A percentile compares a stretch with the other conserved stretches of the same genome.
These are phyloP conservation scores for Trichophyton equinum DNA, from an alignment of 2,329 filamentous ascomycete genomes.

Conservation along the genomic window DNA sequence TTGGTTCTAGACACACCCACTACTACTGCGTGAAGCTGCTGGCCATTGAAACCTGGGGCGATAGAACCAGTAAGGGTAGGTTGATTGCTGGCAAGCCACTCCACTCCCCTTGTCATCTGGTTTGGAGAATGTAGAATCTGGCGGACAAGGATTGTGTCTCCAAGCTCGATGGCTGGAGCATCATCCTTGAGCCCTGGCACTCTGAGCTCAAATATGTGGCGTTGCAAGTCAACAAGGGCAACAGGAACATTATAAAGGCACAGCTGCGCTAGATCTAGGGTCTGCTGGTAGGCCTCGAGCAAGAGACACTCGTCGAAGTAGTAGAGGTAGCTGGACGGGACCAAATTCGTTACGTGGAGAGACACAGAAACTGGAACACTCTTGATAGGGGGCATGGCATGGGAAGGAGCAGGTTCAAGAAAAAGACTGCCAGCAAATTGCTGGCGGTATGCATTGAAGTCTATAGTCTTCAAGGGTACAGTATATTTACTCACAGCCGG, in stretches of 20 bases:
- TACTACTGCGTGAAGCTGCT: constrained; percentile 17
- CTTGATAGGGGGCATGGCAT: constrained; percentile 11
- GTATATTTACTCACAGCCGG: constrained; percentile 13
- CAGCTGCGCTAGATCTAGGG: constrained; percentile 12
- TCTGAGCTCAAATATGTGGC: constrained; percentile 15
- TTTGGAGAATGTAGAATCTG: constrained; percentile 17
- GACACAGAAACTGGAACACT: constrained; percentile 8
- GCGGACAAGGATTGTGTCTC: constrained; percentile 18
- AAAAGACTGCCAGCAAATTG: constrained; percentile 15
- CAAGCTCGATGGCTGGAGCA: constrained; percentile 16
- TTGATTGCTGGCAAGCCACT: constrained; percentile 14
- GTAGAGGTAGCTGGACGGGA: constrained; percentile 12
- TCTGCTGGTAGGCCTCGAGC: constrained; percentile 15
- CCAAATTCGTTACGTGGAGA: constrained; percentile 8
- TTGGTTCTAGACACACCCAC: constrained; percentile 14
- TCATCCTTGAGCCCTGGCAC: constrained; percentile 19
- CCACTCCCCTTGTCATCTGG: constrained; percentile 11
- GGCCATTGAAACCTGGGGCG: constrained; percentile 18
- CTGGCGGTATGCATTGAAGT: constrained; percentile 15
- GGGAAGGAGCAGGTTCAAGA: constrained; percentile 10
- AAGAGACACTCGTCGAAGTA: constrained; percentile 19
- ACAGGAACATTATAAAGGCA: constrained; percentile 15
- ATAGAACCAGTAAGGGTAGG: constrained; percentile 12
- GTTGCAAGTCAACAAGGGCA: constrained; percentile 4
- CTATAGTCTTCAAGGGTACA: constrained; percentile 13